phyloP scores from a whole-genome alignment of 78 protist genomes.

The Chrysochromulina tobinii region DNA sequence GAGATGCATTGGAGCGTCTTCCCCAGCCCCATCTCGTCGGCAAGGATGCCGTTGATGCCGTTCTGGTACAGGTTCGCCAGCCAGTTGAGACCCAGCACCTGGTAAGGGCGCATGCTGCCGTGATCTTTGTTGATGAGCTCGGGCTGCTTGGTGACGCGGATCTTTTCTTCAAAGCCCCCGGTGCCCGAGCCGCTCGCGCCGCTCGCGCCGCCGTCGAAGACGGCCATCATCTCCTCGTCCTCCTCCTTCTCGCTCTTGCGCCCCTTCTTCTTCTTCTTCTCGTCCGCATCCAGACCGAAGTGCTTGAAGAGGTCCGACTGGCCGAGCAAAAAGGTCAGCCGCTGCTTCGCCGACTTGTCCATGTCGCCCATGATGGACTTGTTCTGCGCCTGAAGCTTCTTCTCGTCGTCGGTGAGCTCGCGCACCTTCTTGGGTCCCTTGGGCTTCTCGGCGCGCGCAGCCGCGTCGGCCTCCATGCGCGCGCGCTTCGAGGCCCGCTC shows the following conservation, averaged over 20 bases:
- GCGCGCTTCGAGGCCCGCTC: slow-evolving; percentile 25
- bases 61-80: slow-evolving; percentile 50
- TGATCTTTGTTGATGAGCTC: background rate
- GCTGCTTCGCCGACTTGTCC: background rate
- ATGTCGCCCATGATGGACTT: background rate
- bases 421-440: background rate
- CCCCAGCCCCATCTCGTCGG: slow-evolving; percentile 86
- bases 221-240: background rate
- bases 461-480: background rate
- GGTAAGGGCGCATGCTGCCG: slow-evolving; percentile 68
- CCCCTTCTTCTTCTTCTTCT: background rate
- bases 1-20: slow-evolving; percentile 90
- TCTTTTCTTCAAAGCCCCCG: background rate
- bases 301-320: slow-evolving; percentile 18
- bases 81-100: slow-evolving; percentile 88
- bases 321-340: background rate
- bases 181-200: too few species aligned
- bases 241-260: slow-evolving; percentile 28
- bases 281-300: background rate
- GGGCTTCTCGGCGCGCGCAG: background rate
- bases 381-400: background rate
- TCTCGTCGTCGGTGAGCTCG: background rate
- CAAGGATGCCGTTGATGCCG: slow-evolving; percentile 55
- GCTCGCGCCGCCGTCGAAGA: background rate
- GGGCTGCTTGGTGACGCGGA: background rate